phyloP scores from a whole-genome alignment of 768 basidiomycete genomes.

The Trametes elegans region DNA sequence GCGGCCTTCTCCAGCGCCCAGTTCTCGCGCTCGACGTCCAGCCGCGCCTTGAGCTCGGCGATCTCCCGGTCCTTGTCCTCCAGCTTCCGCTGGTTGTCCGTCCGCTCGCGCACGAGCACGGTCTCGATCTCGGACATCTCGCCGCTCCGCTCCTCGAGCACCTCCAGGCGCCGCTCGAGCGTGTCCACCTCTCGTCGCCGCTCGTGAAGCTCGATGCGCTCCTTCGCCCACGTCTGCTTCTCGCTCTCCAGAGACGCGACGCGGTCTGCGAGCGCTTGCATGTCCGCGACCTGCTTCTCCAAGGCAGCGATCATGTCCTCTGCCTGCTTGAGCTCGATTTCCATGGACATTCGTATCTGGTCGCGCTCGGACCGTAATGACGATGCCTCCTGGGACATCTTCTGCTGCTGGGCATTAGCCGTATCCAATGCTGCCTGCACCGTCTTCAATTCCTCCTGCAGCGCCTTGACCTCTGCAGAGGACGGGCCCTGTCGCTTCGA shows the following conservation, averaged over 20 bases:
- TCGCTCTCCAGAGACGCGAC: conserved; percentile 43
- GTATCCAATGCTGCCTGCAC: conserved; percentile 56
- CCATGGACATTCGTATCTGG: conserved; percentile 61
- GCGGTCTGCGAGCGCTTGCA: conserved; percentile 44
- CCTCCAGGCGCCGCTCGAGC: conserved; percentile 42
- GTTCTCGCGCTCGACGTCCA: conserved; percentile 44
- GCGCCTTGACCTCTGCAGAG: conserved; percentile 44
- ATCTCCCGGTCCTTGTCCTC: conserved; percentile 35
- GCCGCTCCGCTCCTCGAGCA: conserved; percentile 41
- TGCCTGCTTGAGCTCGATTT: conserved; percentile 62
- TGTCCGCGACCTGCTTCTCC: conserved; percentile 51
- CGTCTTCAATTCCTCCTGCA: conserved; percentile 66
- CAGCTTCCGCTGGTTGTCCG: conserved; percentile 22
- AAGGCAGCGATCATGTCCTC: conserved; percentile 62
- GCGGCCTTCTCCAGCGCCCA: conserved; percentile 51
- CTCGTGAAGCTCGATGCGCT: conserved; percentile 41
- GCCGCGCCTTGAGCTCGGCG: conserved; percentile 39
- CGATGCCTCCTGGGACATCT: conserved; percentile 60
- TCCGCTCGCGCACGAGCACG: conserved; percentile 36
- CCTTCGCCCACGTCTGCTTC: conserved; percentile 49
- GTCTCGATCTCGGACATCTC: conserved; percentile 42
- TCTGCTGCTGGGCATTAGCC: conserved; percentile 60
- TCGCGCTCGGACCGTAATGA: conserved; percentile 66
- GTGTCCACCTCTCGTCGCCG: conserved; percentile 32
- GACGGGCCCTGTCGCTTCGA: conserved; percentile 37